Conservation (phyloP, 306 rosid genomes). For the Carpinus fangiana region DNA sequence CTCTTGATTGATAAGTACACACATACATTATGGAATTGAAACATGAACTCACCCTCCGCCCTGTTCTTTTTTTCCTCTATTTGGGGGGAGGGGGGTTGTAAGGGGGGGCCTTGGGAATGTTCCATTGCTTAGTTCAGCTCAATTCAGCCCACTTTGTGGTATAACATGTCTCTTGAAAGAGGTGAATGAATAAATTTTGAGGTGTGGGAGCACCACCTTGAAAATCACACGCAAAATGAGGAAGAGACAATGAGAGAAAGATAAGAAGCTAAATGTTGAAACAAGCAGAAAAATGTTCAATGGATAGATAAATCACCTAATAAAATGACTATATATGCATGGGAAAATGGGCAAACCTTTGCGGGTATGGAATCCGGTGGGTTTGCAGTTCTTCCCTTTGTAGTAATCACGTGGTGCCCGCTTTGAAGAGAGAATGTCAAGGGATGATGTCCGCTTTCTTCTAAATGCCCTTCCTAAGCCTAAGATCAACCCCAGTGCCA, state of each 20-base stretch:
- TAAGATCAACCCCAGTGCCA: slow-evolving; percentile 52
- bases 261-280: neutral
- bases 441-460: slow-evolving; percentile 52
- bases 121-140: neutral
- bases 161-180: neutral
- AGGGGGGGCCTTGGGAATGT: neutral
- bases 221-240: neutral
- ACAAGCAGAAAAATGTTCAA: neutral
- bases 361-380: slow-evolving; percentile 87
- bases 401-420: slow-evolving; percentile 80
- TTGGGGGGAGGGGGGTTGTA: neutral
- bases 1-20: neutral
- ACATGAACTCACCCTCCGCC: neutral
- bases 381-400: slow-evolving; percentile 88
- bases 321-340: neutral
- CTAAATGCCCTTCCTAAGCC: slow-evolving; percentile 48
- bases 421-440: slow-evolving; percentile 73
- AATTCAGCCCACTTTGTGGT: neutral
- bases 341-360: slow-evolving; percentile 49
- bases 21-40: neutral
- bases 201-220: neutral
- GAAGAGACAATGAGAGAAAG: neutral
- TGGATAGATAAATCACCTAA: neutral
- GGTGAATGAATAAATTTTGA: neutral
- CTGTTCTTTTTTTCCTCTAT: neutral